Evolutionary conservation across 371 early-diverging fungal species (phyloP), one percentile per base, ranked within the genome.

Genomic region (Haplosporangium sp.): DNA sequence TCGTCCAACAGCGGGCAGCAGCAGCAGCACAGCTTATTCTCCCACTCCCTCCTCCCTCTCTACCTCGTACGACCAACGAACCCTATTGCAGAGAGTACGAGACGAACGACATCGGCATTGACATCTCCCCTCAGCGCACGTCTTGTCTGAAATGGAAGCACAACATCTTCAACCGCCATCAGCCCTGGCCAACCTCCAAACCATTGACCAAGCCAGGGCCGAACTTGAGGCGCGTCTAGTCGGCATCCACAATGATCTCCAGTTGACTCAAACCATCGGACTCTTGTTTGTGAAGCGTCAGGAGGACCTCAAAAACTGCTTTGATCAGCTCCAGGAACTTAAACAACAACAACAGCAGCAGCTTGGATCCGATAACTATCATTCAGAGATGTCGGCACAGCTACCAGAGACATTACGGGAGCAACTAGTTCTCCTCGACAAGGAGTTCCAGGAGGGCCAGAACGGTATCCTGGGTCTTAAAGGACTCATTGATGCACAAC

Each of bases 281-380:
- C 63, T 79, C 8, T 48, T 79, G 53, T 79, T 79, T 57, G 79
- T 79, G n/a, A 79, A 72, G 69, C 68, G 79, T 5, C 69, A 79
- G 50, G 73, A 79, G 42, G 80, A 79, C 38, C 69, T 79, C 45
- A 59, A 51, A 43, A 57, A 42, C 55, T 72, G 73, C 46, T 79
- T 69, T 50, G 66, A 72, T 20, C 80, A 73, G 36, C 67, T 79
- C 13, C 60, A 79, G 59, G 63, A 61, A 20, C 79, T 77, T 55
- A 60, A 56, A 1, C 18, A 55, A 11, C 57, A 29, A 37, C 52
- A 62, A 14, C 65, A 36, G 2, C 47, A 41, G 21, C 64, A 66
- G 3, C 9, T 43, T 10, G 53, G 36, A n/a, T 46, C 40, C 7
- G 63, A 62, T 36, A 21, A 6, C 56, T 56, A 47, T 6, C 40